A percentile compares a stretch with the other conserved stretches of the same genome.
Evolutionary conservation across 2,329 filamentous ascomycete genomes (phyloP).

Genomic region (Microascus cirrosus): DNA sequence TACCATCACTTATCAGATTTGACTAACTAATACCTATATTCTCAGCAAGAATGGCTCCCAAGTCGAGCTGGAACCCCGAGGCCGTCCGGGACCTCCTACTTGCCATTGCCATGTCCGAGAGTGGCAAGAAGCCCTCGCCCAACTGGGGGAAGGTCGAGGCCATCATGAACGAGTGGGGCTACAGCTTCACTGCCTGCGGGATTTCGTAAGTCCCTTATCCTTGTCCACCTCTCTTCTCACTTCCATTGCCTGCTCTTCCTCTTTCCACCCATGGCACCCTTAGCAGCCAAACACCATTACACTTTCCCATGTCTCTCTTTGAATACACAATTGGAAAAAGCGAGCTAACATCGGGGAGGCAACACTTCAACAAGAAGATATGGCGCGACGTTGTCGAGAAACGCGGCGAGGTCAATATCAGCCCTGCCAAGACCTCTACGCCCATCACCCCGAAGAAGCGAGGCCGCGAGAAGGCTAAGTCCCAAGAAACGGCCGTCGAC

Average conservation of each 20-base stretch:
- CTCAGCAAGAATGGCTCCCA: neutral
- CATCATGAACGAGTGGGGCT: conserved; percentile 24
- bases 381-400: conserved; percentile 20
- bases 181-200: conserved; percentile 20
- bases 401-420: conserved; percentile 1
- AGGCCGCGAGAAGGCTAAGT: conserved; percentile 9
- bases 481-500: conserved; percentile 7
- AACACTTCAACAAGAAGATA: conserved; percentile 26
- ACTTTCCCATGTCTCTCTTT: neutral
- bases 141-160: conserved; percentile 24
- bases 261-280: neutral
- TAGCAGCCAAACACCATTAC: neutral
- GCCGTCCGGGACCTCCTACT: conserved; percentile 1
- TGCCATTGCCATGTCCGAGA: conserved; percentile 22
- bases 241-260: neutral
- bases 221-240: conserved; percentile 3
- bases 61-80: neutral
- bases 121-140: conserved; percentile 13
- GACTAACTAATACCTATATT: neutral
- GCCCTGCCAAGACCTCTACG: conserved; percentile 1
- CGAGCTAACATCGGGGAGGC: conserved; percentile 13
- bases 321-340: neutral
- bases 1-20: neutral
- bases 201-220: conserved; percentile 20
- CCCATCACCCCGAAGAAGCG: neutral